These are phyloP conservation scores for Spergularia azorica DNA, from an alignment of 179 eudicot genomes.

Conservation along the genomic window DNA sequence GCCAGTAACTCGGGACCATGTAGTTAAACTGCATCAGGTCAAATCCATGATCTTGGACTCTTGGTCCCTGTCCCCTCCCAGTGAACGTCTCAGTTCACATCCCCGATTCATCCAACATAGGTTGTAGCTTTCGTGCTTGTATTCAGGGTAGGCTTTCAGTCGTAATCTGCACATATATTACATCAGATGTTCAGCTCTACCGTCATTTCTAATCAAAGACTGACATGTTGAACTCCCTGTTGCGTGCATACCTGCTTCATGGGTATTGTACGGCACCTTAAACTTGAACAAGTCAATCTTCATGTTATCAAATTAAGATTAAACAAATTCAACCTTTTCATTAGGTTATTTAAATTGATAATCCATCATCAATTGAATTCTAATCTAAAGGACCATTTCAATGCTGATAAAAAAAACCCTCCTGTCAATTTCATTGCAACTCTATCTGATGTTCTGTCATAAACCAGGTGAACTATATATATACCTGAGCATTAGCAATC, in stretches of 20 bases:
- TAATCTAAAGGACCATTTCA: not conserved
- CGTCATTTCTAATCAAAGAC: not conserved
- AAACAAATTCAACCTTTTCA: not conserved
- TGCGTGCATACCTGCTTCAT: not conserved
- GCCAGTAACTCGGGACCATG: too few species aligned
- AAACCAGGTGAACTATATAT: not conserved
- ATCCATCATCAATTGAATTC: not conserved
- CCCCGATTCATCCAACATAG: too few species aligned
- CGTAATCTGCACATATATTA: too few species aligned
- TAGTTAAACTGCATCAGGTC: too few species aligned
- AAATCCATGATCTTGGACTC: too few species aligned
- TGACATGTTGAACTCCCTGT: not conserved
- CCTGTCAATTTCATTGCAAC: not conserved
- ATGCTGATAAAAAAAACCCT: too few species aligned
- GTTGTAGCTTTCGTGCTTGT: too few species aligned
- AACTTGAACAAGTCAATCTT: not conserved
- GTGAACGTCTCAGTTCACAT: too few species aligned
- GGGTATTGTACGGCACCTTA: constrained; percentile 2
- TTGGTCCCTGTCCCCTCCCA: too few species aligned
- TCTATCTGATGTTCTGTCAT: not conserved
- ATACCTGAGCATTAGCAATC: not conserved
- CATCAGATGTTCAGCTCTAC: too few species aligned
- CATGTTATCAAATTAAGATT: not conserved
- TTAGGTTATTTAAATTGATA: not conserved
- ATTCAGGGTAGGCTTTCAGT: too few species aligned